Base-by-base conservation (phyloP, 768 basidiomycete species). In the Leccinum fibrillosum region DNA sequence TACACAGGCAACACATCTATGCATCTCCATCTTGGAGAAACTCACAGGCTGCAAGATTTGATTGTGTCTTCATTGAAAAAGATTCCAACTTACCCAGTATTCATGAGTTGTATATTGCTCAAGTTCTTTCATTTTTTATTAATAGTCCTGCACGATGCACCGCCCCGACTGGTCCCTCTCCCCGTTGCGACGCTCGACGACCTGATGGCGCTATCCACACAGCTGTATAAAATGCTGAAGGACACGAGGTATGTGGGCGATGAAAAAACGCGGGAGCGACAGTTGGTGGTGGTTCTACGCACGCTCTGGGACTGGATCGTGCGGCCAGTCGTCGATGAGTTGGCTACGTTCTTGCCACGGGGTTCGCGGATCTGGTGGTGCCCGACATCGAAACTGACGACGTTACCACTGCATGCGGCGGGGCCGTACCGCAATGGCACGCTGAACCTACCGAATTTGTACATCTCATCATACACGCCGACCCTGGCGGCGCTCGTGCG, bases 401-500 rank as follows among this genome's bases (percentile, higher is more conserved):
- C 71, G 9, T 59, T 74, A 26, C 74, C 73, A 2, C 54, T 74
- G 42, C 74, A 74, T 32, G 73, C 69, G 1, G 67, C 74, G 1
- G 74, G 74, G 1, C 60, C 68, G 5, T 73, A 68, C 45, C 64
- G 64, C 54, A 59, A 56, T 19, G 53, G 58, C 13, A 52, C 25
- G 0, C 28, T 28, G 10, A 62, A 60, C 52, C 49, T 64, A 52
- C 8, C 62, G 1, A 56, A 62, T 44, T 45, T 71, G 8, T 64
- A 66, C 45, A 25, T 74, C 32, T 74, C 74, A 4, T 74, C 73
- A 9, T 74, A 74, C 52, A 75, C 72, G 6, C 74, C 74, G 0
- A 69, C 70, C 0, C 19, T 74, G 2, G 55, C 63, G 8, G 70
- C 74, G 5, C 63, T 74, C 12, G 62, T 69, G 23, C 63, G 66